Conservation (phyloP, 2,329 filamentous ascomycete genomes). For the Colletotrichum navitas region DNA sequence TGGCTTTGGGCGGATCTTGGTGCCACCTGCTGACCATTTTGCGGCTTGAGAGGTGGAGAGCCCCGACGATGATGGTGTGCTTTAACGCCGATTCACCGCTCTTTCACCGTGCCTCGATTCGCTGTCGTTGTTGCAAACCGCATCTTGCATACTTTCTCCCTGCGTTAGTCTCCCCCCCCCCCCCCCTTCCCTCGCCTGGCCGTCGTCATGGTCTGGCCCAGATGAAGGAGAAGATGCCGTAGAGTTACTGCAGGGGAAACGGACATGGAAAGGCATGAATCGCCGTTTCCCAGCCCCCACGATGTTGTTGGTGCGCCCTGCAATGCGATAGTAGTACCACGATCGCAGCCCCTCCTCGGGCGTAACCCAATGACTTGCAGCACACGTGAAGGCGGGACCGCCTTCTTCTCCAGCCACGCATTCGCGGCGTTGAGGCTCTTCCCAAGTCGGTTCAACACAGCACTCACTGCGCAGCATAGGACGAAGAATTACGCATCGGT, state of each 20-base stretch:
- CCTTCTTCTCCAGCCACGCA: neutral
- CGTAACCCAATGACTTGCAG: conserved; percentile 38
- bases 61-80: conserved; percentile 22
- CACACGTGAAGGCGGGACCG: neutral
- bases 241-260: conserved; percentile 26
- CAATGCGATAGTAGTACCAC: neutral
- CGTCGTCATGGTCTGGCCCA: conserved; percentile 19
- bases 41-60: conserved; percentile 21
- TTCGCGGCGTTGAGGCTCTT: conserved; percentile 6
- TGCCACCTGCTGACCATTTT: conserved; percentile 37
- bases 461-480: neutral
- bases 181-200: neutral
- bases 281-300: neutral
- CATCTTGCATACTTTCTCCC: conserved; percentile 29
- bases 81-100: conserved; percentile 37
- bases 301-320: conserved; percentile 5
- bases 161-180: conserved; percentile 25
- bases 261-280: conserved; percentile 5
- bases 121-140: conserved; percentile 26
- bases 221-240: conserved; percentile 17
- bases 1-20: conserved; percentile 11
- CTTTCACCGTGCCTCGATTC: conserved; percentile 35
- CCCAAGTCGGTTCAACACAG: neutral
- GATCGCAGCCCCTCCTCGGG: conserved; percentile 11
- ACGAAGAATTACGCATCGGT: neutral